phyloP scores from a whole-genome alignment of 108 stramenopile genomes.

The Conticribra guillardii region DNA sequence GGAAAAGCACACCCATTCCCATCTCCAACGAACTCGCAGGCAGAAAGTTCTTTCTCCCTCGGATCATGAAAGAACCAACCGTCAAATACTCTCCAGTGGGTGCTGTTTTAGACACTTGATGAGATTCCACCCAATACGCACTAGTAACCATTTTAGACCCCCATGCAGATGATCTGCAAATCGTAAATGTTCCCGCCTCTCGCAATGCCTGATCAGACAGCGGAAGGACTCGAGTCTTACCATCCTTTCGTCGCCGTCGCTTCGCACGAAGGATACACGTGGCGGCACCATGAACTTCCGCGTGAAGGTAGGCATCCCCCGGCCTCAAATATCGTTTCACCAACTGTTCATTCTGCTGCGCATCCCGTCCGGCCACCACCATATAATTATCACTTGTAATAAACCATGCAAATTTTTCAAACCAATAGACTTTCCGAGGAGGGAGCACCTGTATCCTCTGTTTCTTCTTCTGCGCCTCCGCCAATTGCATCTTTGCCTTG shows the following conservation, averaged over 20 bases:
- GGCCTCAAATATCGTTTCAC: constrained; percentile 93
- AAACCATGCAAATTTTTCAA: constrained; percentile 98
- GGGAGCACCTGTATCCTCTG: constrained; percentile 41
- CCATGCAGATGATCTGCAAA: constrained; percentile 94
- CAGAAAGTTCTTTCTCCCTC: constrained; percentile 95
- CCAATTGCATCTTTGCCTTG: constrained; percentile 72
- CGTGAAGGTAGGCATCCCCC: constrained; percentile 97
- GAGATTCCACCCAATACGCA: constrained; percentile 95
- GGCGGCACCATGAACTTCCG: constrained; percentile 97
- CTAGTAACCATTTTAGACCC: constrained; percentile 84
- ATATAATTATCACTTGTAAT: constrained; percentile 95
- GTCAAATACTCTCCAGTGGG: constrained; percentile 96
- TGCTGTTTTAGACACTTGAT: constrained; percentile 96
- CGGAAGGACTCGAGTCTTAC: constrained; percentile 73
- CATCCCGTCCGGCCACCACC: constrained; percentile 91
- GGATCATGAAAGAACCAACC: constrained; percentile 97
- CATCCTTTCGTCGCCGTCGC: constrained; percentile 56
- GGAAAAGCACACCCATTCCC: constrained; percentile 93
- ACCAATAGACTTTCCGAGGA: constrained; percentile 90
- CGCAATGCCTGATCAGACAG: constrained; percentile 79
- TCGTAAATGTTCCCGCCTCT: constrained; percentile 91
- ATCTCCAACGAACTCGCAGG: constrained; percentile 92
- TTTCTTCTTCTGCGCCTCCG: constrained; percentile 67
- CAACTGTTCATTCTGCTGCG: constrained; percentile 95
- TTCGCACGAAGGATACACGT: constrained; percentile 92